These are phyloP conservation scores for Wakefieldia striispora DNA, from an alignment of 768 basidiomycete genomes.

Conservation along the genomic window DNA sequence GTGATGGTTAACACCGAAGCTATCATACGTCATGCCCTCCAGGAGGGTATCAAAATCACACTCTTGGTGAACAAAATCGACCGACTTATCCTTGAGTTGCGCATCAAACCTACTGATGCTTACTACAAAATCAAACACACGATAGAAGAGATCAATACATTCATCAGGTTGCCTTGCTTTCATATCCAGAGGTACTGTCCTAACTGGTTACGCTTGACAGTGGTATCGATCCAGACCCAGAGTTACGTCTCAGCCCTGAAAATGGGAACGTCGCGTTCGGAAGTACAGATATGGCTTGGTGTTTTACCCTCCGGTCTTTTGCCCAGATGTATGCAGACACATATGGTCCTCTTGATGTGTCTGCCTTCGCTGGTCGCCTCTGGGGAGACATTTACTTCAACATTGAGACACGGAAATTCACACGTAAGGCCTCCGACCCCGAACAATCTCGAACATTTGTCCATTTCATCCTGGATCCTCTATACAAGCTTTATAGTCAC, in stretches of 20 bases:
- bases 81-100: slow-evolving; percentile 91
- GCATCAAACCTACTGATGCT: slow-evolving; percentile 93
- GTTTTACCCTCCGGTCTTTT: slow-evolving; percentile 92
- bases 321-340: slow-evolving; percentile 96
- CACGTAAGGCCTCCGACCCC: slow-evolving; percentile 71
- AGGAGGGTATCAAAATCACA: slow-evolving; percentile 86
- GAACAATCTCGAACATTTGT: slow-evolving; percentile 86
- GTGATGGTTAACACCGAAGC: slow-evolving; percentile 92
- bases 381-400: slow-evolving; percentile 99
- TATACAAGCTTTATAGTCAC: slow-evolving; percentile 96
- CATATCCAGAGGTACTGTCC: background rate
- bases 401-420: slow-evolving; percentile 81
- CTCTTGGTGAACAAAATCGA: slow-evolving; percentile 98
- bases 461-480: slow-evolving; percentile 92
- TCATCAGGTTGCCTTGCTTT: slow-evolving; percentile 69
- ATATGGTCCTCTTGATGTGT: slow-evolving; percentile 82
- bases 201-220: slow-evolving; percentile 33
- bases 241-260: slow-evolving; percentile 88
- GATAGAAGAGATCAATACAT: slow-evolving; percentile 96
- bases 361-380: slow-evolving; percentile 82
- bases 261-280: slow-evolving; percentile 96
- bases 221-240: slow-evolving; percentile 85
- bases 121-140: slow-evolving; percentile 99
- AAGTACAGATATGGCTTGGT: slow-evolving; percentile 96
- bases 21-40: slow-evolving; percentile 83